Base-by-base conservation (phyloP, 129 eudicot species). In the Lactuca sativa region DNA sequence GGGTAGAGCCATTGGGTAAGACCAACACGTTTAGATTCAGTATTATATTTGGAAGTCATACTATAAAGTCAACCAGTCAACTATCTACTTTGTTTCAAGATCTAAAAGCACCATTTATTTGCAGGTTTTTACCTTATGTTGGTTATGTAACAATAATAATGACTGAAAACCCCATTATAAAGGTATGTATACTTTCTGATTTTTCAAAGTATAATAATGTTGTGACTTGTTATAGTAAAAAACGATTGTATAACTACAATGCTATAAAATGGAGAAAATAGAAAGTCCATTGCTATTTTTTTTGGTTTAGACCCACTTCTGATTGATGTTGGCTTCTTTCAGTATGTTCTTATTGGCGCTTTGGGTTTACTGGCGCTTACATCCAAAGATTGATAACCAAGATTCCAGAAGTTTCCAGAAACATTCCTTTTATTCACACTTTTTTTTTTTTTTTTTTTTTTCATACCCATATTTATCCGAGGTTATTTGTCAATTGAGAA, bases 1-100 rank as follows among this genome's bases (percentile, higher is more conserved):
- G 87, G 97, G 97, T 53, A 86, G 89, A 88, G 97, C 97, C 73
- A 76, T 86, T 13, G 97, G 97, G 97, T 92, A 91, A 72, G 72
- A 41, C 3, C 55, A 38, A 17, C 47, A 14, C 33, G 31, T 7
- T 48, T 13, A 21, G 49, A 52, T 53, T 67, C 49, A 66, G 48
- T 33, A 32, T 33, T 48, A 37, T 56, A 55, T 56, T 69, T 69
- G 53, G 16, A 69, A 43, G 33, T 38, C 4, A 6, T 21, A 37
- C 38, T 11, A 7, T 14, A 58, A 49, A 8, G 40, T 49, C 31
- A 49, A 49, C 34, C 52, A 36, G 44, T 40, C 21, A 59, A 72
- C 9, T 9, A 8, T 17, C n/a, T 59, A 4, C 13, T 67, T 33
- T 52, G 49, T 34, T 15, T 33, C 48, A 32, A 31, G 48, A 11